Percentiles rank a stretch among this genome's conserved stretches.
Evolutionary conservation across 305 asterid species (phyloP).

Genomic region (Salvia sclarea): DNA sequence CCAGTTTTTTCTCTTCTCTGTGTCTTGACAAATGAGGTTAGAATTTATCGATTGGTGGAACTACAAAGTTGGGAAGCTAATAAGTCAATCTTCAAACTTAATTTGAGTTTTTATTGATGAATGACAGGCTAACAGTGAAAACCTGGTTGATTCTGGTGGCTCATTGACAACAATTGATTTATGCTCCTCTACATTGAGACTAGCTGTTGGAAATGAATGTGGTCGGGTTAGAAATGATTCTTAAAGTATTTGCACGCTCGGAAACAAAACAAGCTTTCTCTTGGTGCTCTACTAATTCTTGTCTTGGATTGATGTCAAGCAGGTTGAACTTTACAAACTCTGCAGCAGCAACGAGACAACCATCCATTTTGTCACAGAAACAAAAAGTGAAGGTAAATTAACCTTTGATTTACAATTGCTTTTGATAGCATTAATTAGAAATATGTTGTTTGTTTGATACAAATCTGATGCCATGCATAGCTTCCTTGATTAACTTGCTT

Average conservation of each 20-base stretch:
- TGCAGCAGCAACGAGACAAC: slow-evolving; percentile 44
- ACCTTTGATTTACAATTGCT: slow-evolving; percentile 26
- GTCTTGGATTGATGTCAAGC: slow-evolving; percentile 36
- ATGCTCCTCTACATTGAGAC: slow-evolving; percentile 64
- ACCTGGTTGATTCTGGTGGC: slow-evolving; percentile 48
- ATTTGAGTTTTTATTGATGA: slow-evolving; percentile 33
- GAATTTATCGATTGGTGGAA: slow-evolving; percentile 21
- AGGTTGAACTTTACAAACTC: slow-evolving; percentile 73
- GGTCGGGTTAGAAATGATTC: slow-evolving; percentile 77
- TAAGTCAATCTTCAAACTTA: slow-evolving; percentile 8
- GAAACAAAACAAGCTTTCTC: slow-evolving; percentile 12
- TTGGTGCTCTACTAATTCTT: slow-evolving; percentile 31
- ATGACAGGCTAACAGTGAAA: slow-evolving; percentile 58
- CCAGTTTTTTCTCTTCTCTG: slow-evolving; percentile 69
- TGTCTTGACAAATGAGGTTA: slow-evolving; percentile 65
- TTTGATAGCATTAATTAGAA: slow-evolving; percentile 5
- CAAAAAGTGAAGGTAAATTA: slow-evolving; percentile 68
- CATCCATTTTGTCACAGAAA: slow-evolving; percentile 62
- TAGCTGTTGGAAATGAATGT: slow-evolving; percentile 83
- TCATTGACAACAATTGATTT: slow-evolving; percentile 62
- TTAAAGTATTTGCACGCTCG: slow-evolving; percentile 28
- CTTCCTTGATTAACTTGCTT: slow-evolving; percentile 20
- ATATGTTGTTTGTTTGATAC: slow-evolving; percentile 8
- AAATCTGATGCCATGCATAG: slow-evolving; percentile 10
- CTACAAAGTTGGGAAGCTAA: background rate